Base-by-base conservation (phyloP, 345 rosid species). In the Angophora floribunda region DNA sequence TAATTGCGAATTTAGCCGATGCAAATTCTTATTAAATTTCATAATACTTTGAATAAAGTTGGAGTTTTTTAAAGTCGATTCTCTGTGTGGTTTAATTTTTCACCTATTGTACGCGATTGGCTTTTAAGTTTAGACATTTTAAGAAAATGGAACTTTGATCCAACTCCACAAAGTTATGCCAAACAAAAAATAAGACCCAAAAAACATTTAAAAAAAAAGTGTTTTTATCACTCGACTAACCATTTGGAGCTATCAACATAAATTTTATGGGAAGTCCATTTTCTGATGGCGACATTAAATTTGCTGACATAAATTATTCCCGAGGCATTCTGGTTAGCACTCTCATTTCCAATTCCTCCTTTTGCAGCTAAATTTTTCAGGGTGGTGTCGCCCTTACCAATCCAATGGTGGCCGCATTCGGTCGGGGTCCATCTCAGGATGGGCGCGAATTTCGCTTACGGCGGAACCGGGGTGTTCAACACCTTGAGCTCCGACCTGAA, bases 401-500 rank as follows among this genome's bases (percentile, higher is more conserved):
- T 17, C 12, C 26, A 11, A 75, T 3, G 82, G 49, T 36, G 47
- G 47, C 49, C 82, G 7, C 13, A 7, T 17, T 13, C 26, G 14
- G 1, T 17, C 49, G 47, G 14, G 49, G 7, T 7, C 7, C 82
- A 75, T 41, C 13, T 36, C 13, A 75, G 14, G 49, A 7, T 49
- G 51, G 92, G 94, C 51, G 90, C 91, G 88, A 92, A 92, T 65
- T 91, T 91, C 47, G 94, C 94, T 26, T 91, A 89, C 32, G 93
- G 94, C 28, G 94, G 93, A 2, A 91, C 92, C 6, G 93, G 94
- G 6, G 91, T 91, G 51, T 91, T 90, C 85, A 86, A 89, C 70
- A 91, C 94, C 28, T 13, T 11, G 21, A 85, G 41, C 4, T 44
- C 87, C 13, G 78, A 63, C 13, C 93, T 93, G 13, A 89, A 92